Percentiles rank a stretch among this genome's conserved stretches.
phyloP scores from a whole-genome alignment of 2,329 filamentous ascomycete species.

The Diaporthe sp. region DNA sequence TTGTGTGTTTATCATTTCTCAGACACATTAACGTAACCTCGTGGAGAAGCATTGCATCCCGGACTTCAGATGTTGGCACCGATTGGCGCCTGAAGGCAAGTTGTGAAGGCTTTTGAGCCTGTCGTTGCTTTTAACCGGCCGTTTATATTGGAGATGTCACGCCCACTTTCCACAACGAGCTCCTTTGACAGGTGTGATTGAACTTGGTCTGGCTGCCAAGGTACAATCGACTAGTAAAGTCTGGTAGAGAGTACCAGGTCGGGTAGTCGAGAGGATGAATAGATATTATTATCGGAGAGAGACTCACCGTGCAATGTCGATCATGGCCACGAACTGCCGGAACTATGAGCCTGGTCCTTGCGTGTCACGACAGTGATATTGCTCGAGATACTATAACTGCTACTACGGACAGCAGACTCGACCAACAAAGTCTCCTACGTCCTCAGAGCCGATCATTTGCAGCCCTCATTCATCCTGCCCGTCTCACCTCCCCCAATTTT shows the following conservation, averaged over 20 bases:
- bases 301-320: slow-evolving; percentile 17
- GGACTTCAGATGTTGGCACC: slow-evolving; percentile 8
- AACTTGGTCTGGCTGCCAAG: slow-evolving; percentile 14
- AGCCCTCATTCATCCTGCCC: not conserved
- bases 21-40: not conserved
- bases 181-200: not conserved
- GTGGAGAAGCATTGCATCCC: not conserved
- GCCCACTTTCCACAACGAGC: slow-evolving; percentile 6
- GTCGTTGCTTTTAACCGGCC: slow-evolving; percentile 16
- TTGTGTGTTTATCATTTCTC: not conserved
- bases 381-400: slow-evolving; percentile 18
- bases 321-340: slow-evolving; percentile 16
- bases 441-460: slow-evolving; percentile 10
- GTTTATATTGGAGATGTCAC: slow-evolving; percentile 19
- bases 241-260: not conserved
- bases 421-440: not conserved
- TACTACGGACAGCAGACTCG: not conserved
- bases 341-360: slow-evolving; percentile 5
- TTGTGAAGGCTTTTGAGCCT: not conserved
- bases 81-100: not conserved
- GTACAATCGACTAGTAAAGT: not conserved
- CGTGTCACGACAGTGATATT: not conserved
- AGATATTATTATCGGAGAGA: slow-evolving; percentile 9
- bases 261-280: not conserved
- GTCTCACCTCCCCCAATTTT: too few relatives aligned